Percentiles rank a stretch among this genome's conserved stretches.
phyloP scores from a whole-genome alignment of 192 early-diverging fungal species.

The Podila epigama region DNA sequence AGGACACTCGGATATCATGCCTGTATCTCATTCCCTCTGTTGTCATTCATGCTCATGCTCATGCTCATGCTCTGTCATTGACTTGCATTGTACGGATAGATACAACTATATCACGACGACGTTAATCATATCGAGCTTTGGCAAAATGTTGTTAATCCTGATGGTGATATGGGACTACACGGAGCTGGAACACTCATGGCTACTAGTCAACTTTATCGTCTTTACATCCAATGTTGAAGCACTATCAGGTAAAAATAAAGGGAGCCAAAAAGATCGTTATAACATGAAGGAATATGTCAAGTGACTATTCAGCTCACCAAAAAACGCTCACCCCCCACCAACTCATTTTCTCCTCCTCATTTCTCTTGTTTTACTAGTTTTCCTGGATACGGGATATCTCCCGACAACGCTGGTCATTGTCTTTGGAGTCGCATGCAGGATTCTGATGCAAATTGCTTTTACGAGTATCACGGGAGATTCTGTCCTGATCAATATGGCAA shows the following conservation, averaged over 20 bases:
- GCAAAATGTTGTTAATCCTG: slow-evolving; percentile 84
- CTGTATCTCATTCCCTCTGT: not conserved
- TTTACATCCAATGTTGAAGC: slow-evolving; percentile 81
- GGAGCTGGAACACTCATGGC: slow-evolving; percentile 81
- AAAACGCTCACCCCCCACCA: not conserved
- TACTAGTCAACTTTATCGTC: slow-evolving; percentile 73
- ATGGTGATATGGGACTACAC: slow-evolving; percentile 95
- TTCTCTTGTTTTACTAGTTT: slow-evolving; percentile 44
- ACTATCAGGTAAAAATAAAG: slow-evolving; percentile 46
- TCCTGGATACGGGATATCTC: slow-evolving; percentile 56
- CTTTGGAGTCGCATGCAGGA: slow-evolving; percentile 53
- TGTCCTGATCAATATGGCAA: slow-evolving; percentile 26
- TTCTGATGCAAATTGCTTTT: slow-evolving; percentile 58
- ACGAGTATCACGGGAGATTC: slow-evolving; percentile 46
- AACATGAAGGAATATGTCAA: no score
- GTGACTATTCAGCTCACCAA: no score
- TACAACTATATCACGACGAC: slow-evolving; percentile 74
- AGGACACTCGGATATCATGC: no score
- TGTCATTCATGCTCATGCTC: no score
- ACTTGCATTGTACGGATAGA: slow-evolving; percentile 34
- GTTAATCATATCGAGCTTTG: slow-evolving; percentile 85
- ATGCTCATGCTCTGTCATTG: not conserved
- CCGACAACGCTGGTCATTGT: slow-evolving; percentile 53
- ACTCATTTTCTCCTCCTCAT: not conserved
- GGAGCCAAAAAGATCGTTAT: slow-evolving; percentile 13